Conservation (phyloP, 805 yeast species). For the Nakazawaea sp. region DNA sequence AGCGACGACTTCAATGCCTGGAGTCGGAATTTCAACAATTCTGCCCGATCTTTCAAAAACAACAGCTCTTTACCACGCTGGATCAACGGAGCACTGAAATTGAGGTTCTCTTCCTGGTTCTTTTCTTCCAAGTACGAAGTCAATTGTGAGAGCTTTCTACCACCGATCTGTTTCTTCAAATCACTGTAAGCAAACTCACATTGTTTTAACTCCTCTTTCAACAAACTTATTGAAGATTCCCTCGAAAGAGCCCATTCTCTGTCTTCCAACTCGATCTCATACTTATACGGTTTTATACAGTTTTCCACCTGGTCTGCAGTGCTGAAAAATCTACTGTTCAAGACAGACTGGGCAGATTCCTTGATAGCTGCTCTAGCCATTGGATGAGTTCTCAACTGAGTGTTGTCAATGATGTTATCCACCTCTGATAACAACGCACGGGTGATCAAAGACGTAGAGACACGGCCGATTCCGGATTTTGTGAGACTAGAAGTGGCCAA, state of each 20-base stretch:
- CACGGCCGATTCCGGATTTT: conserved; percentile 88
- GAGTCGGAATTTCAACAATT: conserved; percentile 66
- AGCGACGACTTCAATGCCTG: conserved; percentile 66
- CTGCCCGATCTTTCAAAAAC: conserved; percentile 68
- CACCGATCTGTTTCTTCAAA: conserved; percentile 70
- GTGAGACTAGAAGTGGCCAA: conserved; percentile 78
- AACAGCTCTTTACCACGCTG: conserved; percentile 79
- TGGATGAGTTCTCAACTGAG: conserved; percentile 82
- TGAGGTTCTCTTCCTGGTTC: conserved; percentile 65
- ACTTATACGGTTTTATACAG: conserved; percentile 95
- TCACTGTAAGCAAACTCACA: conserved; percentile 58
- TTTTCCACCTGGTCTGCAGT: conserved; percentile 99
- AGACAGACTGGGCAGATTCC: conserved; percentile 78
- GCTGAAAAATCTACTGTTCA: conserved; percentile 72
- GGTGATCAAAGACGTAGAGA: conserved; percentile 77
- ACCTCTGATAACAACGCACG: conserved; percentile 75
- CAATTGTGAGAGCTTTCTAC: conserved; percentile 77
- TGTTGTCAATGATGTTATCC: conserved; percentile 61
- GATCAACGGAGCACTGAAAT: conserved; percentile 72
- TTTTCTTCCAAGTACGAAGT: conserved; percentile 53
- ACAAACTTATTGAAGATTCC: conserved; percentile 64
- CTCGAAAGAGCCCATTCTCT: conserved; percentile 85
- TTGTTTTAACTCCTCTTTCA: conserved; percentile 82
- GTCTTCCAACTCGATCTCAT: conserved; percentile 93
- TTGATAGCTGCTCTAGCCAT: conserved; percentile 72